phyloP scores from a whole-genome alignment of 1,284 basidiomycete genomes.

The Microbotryomycetes sp. region DNA sequence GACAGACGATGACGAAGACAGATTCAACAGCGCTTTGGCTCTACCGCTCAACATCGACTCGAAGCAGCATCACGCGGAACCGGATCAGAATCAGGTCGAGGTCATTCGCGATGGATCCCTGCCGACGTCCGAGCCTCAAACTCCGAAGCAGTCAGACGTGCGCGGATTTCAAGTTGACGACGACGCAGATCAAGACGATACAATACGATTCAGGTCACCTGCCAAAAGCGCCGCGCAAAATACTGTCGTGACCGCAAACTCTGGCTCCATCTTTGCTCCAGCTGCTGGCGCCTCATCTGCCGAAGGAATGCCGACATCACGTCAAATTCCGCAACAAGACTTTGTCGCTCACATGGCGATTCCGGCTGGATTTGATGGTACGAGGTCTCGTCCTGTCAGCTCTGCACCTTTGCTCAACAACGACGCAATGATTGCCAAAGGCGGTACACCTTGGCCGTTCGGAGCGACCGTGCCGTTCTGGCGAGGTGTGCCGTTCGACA shows the following conservation, averaged over 20 bases:
- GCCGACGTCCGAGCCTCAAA: neutral
- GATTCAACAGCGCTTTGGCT: neutral
- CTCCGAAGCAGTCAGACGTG: neutral
- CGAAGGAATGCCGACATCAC: neutral
- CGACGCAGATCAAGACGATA: neutral
- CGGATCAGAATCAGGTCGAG: neutral
- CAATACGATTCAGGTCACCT: neutral
- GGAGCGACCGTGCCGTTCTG: slow-evolving; percentile 31
- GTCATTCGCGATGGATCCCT: neutral
- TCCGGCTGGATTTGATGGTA: slow-evolving; percentile 7
- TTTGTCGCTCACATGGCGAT: slow-evolving; percentile 21
- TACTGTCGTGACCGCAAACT: neutral
- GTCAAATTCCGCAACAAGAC: neutral
- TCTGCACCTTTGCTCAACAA: slow-evolving; percentile 9
- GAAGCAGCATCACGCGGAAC: neutral
- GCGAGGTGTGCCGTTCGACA: slow-evolving; percentile 26
- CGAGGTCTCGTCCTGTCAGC: neutral
- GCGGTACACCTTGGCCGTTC: slow-evolving; percentile 29
- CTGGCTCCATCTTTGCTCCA: neutral
- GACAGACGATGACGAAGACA: neutral
- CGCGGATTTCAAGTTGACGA: neutral
- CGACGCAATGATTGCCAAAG: slow-evolving; percentile 22
- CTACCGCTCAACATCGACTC: neutral
- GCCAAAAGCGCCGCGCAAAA: neutral
- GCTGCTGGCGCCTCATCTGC: neutral